Evolutionary conservation across 140 eudicot genomes (phyloP).

Genomic region (Anethum foeniculum): DNA sequence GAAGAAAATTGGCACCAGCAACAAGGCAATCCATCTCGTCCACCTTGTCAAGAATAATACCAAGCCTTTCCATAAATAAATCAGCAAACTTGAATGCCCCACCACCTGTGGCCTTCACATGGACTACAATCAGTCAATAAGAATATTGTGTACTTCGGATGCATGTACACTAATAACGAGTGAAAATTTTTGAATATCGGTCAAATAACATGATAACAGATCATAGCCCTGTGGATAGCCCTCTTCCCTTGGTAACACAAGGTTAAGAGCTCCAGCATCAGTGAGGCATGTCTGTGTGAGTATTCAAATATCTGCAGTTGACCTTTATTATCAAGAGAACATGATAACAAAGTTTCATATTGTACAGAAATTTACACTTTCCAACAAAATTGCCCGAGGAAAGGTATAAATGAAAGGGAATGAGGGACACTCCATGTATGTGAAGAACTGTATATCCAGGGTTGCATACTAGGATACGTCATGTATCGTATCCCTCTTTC

Average conservation of each 20-base stretch:
- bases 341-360: not conserved
- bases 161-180: not conserved
- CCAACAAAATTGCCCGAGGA: not conserved
- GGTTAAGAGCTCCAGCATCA: not conserved
- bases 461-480: not conserved
- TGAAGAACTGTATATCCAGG: not conserved
- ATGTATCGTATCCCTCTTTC: too few species aligned
- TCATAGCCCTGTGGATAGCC: not conserved
- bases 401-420: not conserved
- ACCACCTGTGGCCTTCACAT: constrained; percentile 95
- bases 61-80: constrained; percentile 73
- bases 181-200: not conserved
- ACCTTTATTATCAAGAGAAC: not conserved
- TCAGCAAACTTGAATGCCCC: constrained; percentile 97
- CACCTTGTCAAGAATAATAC: constrained; percentile 71
- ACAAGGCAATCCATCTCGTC: constrained; percentile 93
- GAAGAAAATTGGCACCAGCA: constrained; percentile 82
- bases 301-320: not conserved
- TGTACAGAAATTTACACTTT: not conserved
- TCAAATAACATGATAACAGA: not conserved
- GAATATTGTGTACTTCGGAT: constrained; percentile 7
- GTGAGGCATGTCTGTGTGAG: not conserved
- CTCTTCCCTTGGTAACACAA: not conserved
- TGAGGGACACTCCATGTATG: not conserved
- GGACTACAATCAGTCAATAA: constrained; percentile 15